Base-by-base conservation (phyloP, 441 rosid genomes). In the Daphne laureola region DNA sequence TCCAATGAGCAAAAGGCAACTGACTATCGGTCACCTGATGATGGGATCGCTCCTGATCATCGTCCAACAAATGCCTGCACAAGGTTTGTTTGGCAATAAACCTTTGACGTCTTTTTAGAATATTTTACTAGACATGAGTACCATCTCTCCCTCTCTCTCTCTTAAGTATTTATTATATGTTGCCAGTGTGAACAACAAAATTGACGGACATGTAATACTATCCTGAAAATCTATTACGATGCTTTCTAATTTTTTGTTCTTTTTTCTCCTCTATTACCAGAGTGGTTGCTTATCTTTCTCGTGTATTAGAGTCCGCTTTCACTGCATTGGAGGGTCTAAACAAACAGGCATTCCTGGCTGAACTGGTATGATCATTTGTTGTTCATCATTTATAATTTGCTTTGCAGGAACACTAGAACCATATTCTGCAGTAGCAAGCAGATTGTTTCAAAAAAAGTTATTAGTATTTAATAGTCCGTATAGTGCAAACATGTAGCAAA, bases 61-160 rank as follows among this genome's bases (percentile, higher is more conserved):
- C 96, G 98, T 51, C 92, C 99, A 67, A 94, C 99, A 62, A 90
- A 46, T 82, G 96, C 98, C 56, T 94, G 98, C 80, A 84, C 80
- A 49, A 87, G 93, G 98, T 90, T 81, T 54, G 62, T 73, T 47
- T 53, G 26, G 46, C 62, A 40, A 31, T 31, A 1, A 31, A 31
- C 9, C 11, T 2, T 5, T 31, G 17, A 36, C 27, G 18, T 41
- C 51, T 43, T 63, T 56, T 40, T 57, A 47, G 48, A 25, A 42
- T 23, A 63, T 50, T 45, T 53, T 62, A 52, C 15, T 70, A 17
- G 55, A 66, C 46, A 48, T 31, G 35, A 17, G 42, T 46, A 41
- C 12, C 36, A 14, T 26, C 41, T 12, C 14, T 25, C 17, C 25
- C 12, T 43, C 45, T 17, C 46, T 60, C 23, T 14, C 7, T 53